phyloP scores from a whole-genome alignment of 805 yeast genomes.

The Blastobotrys robertii region DNA sequence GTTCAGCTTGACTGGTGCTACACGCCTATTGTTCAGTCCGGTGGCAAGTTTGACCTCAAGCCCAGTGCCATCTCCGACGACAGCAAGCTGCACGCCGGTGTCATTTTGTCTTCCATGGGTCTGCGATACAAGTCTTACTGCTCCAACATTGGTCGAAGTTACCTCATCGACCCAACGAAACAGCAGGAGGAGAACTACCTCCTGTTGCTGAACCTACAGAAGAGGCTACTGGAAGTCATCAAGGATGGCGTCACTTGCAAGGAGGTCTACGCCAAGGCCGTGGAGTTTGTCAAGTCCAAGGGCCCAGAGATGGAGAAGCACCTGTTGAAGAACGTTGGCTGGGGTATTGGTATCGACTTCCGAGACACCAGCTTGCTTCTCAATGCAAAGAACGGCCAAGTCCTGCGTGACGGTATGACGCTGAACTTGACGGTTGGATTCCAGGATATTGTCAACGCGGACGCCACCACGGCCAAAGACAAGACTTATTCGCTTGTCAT shows the following conservation, averaged over 20 bases:
- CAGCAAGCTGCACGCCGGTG: constrained; percentile 59
- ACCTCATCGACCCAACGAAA: constrained; percentile 77
- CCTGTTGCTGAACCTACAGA: constrained; percentile 60
- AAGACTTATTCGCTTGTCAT: constrained; percentile 62
- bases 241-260: constrained; percentile 62
- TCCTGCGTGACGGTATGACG: constrained; percentile 60
- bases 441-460: constrained; percentile 44
- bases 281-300: constrained; percentile 48
- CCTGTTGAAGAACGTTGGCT: constrained; percentile 76
- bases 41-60: constrained; percentile 72
- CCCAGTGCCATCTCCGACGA: constrained; percentile 74
- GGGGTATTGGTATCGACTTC: constrained; percentile 82
- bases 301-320: constrained; percentile 54
- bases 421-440: constrained; percentile 73
- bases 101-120: constrained; percentile 75
- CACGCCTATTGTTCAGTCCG: constrained; percentile 83
- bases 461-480: constrained; percentile 39
- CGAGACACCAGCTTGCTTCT: constrained; percentile 70
- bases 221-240: constrained; percentile 47
- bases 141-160: constrained; percentile 80
- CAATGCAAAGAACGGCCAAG: constrained; percentile 62
- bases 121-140: constrained; percentile 83
- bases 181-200: constrained; percentile 74
- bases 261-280: constrained; percentile 53
- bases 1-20: constrained; percentile 86